Base-by-base conservation (phyloP, 2,329 filamentous ascomycete genomes). In the Claviceps purpurea region DNA sequence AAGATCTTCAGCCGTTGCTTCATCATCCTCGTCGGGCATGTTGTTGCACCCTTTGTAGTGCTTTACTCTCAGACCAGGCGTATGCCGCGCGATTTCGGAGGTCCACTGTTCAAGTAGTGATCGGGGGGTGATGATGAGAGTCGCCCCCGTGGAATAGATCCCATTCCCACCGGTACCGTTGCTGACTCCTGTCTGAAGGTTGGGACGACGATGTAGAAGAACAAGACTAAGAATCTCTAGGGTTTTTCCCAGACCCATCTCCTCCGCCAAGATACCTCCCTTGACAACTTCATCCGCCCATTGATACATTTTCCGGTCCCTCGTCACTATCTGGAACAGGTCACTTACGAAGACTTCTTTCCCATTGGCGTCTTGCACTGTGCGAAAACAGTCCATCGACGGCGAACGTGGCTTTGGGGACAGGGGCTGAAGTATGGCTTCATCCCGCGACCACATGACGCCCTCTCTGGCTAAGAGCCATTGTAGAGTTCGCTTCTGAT, bases 241-340 rank as follows among this genome's bases (percentile, higher is more conserved):
- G 0, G 87, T 91, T 64, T 91, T 91, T 1, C 87, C 87, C 1
- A 91, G 70, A 0, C 87, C 87, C 87, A 91, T 91, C 64, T 91
- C 87, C 61, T 91, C 87, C 0, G 85, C 81, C 5, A 91, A 69
- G 47, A 89, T 82, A 0, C 85, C 85, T 13, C 81, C 79, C 46
- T 66, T 73, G 11, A 79, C 53, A 0, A 59, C 56, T n/a, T 63
- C 61, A 50, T 77, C 68, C 22, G 64, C 54, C 45, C 68, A 62
- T 38, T 65, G 63, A 51, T 79, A 80, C 2, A 67, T 60, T 0
- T 61, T 55, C 8, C 71, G 54, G 59, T 84, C 72, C 40, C 70
- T 69, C 1, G 78, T 74, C 4, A 82, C 70, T 14, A 79, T 66
- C 26, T 83, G 79, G 50, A 84, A 79, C 0, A 87, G 66, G 51